These are phyloP conservation scores for Pyricularia sp. DNA, from an alignment of 2,329 filamentous ascomycete genomes.

Conservation along the genomic window DNA sequence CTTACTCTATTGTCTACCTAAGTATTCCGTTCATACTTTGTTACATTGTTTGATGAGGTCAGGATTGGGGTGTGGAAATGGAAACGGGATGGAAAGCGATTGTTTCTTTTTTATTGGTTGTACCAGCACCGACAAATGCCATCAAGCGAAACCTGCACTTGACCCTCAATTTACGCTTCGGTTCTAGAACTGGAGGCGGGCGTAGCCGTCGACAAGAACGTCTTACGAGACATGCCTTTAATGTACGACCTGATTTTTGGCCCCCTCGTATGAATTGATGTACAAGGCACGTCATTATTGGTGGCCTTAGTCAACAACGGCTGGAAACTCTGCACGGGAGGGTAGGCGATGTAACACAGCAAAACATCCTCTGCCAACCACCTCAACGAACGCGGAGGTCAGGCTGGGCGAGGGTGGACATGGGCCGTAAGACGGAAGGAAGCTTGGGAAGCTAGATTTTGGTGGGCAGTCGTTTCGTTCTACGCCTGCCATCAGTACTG, in stretches of 20 bases:
- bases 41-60: not conserved
- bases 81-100: not conserved
- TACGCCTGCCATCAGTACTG: not conserved
- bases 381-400: not conserved
- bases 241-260: not conserved
- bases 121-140: not conserved
- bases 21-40: not conserved
- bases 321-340: not conserved
- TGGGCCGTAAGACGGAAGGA: not conserved
- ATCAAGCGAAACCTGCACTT: not conserved
- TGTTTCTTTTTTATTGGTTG: not conserved
- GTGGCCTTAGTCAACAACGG: not conserved
- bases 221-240: not conserved
- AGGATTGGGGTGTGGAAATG: not conserved
- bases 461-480: not conserved
- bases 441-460: not conserved
- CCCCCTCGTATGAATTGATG: not conserved
- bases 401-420: not conserved
- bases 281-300: not conserved
- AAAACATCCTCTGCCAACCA: not conserved
- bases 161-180: not conserved
- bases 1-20: not conserved
- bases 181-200: not conserved
- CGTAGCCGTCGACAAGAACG: not conserved
- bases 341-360: not conserved